phyloP scores from a whole-genome alignment of 2,329 filamentous ascomycete genomes.

The Microcyclosporella mali region DNA sequence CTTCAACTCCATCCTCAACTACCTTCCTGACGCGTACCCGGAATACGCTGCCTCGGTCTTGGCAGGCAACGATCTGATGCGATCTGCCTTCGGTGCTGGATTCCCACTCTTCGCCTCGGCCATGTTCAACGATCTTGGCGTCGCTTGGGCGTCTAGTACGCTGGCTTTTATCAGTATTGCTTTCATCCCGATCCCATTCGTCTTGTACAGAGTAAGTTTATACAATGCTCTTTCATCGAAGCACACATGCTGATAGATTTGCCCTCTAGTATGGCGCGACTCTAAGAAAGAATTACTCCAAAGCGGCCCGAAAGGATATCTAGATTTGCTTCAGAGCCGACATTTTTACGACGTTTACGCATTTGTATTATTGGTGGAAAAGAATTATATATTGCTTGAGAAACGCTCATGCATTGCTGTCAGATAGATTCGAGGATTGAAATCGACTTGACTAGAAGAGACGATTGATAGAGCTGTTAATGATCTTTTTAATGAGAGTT shows the following conservation, averaged over 20 bases:
- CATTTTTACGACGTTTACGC: too few species aligned
- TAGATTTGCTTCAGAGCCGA: constrained; percentile 17
- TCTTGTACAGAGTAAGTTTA: constrained; percentile 34
- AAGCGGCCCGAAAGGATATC: constrained; percentile 38
- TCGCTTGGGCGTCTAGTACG: constrained; percentile 38
- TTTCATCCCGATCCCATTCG: constrained; percentile 43
- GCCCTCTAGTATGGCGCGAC: constrained; percentile 31
- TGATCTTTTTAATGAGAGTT: too few species aligned
- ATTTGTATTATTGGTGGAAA: too few species aligned
- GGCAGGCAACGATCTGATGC: constrained; percentile 42
- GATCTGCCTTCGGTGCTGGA: constrained; percentile 36
- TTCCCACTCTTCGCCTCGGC: constrained; percentile 37
- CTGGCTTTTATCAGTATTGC: constrained; percentile 38
- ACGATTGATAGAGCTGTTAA: too few species aligned
- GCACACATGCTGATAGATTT: constrained; percentile 4
- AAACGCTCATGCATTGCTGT: too few species aligned
- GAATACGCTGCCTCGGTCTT: constrained; percentile 39
- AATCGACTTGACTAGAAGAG: too few species aligned
- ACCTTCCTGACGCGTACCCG: constrained; percentile 39
- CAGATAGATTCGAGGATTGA: too few species aligned
- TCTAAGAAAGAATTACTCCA: constrained; percentile 37
- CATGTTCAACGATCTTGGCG: constrained; percentile 37
- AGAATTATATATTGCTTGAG: too few species aligned
- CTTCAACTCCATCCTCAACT: constrained; percentile 44
- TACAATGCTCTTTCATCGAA: neutral